These are phyloP conservation scores for Halenospora varia DNA, from an alignment of 495 filamentous ascomycete species.

Conservation along the genomic window DNA sequence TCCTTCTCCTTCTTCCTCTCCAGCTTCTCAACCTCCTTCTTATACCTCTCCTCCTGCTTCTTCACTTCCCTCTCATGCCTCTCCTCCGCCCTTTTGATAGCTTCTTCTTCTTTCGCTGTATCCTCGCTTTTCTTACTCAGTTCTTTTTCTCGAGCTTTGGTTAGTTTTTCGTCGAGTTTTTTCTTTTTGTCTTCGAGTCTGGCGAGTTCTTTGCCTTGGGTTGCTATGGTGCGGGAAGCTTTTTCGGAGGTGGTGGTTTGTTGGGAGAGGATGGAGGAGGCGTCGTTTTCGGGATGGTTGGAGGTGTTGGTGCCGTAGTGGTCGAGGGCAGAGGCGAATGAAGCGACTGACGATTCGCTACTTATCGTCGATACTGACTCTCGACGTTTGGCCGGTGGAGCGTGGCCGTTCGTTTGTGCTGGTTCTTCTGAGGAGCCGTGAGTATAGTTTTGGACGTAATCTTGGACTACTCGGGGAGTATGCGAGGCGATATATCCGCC, in stretches of 20 bases:
- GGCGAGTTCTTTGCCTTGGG: conserved; percentile 39
- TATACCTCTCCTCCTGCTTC: conserved; percentile 62
- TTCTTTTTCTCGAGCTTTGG: conserved; percentile 44
- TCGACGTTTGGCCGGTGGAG: conserved; percentile 8
- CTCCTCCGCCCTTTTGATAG: conserved; percentile 50
- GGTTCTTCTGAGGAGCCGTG: too few relatives aligned
- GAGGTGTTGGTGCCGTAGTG: conserved; percentile 24
- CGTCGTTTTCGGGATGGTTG: conserved; percentile 22
- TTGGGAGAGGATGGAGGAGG: conserved; percentile 12
- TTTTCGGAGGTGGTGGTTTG: conserved; percentile 19
- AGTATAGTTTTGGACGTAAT: conserved; percentile 39
- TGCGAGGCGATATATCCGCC: conserved; percentile 36
- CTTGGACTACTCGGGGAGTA: conserved; percentile 31
- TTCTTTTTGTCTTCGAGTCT: conserved; percentile 70
- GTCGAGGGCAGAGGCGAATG: conserved; percentile 44
- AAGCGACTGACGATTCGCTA: conserved; percentile 31
- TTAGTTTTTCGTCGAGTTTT: conserved; percentile 66
- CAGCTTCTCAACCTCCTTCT: conserved; percentile 57
- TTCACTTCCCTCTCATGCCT: conserved; percentile 55
- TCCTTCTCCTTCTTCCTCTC: conserved; percentile 57
- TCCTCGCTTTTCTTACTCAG: conserved; percentile 36
- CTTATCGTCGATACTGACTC: conserved; percentile 26
- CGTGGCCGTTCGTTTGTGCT: neutral
- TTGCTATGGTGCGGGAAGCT: conserved; percentile 6
- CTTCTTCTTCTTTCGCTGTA: conserved; percentile 40